phyloP scores from a whole-genome alignment of 768 basidiomycete species.

The Termitomyces bulborhizus region DNA sequence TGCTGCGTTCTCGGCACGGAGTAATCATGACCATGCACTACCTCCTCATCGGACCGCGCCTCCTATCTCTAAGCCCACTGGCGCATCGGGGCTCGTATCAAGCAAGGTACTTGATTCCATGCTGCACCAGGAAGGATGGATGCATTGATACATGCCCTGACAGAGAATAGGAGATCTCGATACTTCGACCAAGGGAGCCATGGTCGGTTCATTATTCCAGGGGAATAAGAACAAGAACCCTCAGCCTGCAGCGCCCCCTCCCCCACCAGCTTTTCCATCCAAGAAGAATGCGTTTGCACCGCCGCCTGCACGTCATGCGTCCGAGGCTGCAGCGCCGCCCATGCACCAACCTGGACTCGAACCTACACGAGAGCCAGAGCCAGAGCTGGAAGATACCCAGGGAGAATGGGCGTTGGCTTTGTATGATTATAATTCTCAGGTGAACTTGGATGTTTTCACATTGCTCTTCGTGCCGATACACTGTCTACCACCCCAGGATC shows the following conservation, averaged over 20 bases:
- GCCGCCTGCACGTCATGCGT: constrained; percentile 11
- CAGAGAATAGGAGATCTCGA: constrained; percentile 62
- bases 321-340: constrained; percentile 19
- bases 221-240: constrained; percentile 32
- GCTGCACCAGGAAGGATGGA: background rate
- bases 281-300: constrained; percentile 31
- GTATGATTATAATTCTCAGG: constrained; percentile 69
- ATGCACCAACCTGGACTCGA: constrained; percentile 24
- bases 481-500: constrained; percentile 38
- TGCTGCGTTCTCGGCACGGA: constrained; percentile 39
- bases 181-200: constrained; percentile 40
- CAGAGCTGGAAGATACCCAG: constrained; percentile 27
- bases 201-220: constrained; percentile 41
- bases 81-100: constrained; percentile 17
- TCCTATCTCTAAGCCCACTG: constrained; percentile 23
- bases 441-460: constrained; percentile 16
- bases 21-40: constrained; percentile 13
- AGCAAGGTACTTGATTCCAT: constrained; percentile 18
- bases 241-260: constrained; percentile 26
- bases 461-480: background rate
- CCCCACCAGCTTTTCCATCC: constrained; percentile 27
- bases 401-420: constrained; percentile 77
- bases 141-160: background rate
- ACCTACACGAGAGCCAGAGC: constrained; percentile 20
- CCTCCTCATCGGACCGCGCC: constrained; percentile 10